Base-by-base conservation (phyloP, 164 flowering plant species). In the Protea cynaroides region DNA sequence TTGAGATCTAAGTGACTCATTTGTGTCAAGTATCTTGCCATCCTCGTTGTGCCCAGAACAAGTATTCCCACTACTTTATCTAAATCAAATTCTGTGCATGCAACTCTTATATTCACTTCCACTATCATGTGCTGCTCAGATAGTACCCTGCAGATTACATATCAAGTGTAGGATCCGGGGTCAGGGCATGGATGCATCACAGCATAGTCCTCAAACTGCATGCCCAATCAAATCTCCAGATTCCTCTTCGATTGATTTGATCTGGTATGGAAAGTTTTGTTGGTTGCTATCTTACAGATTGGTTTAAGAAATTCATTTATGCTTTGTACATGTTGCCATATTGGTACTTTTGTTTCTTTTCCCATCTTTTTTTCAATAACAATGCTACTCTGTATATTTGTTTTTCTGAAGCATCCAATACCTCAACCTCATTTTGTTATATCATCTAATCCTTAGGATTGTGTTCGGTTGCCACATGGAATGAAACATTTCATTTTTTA, bases 121-220 rank as follows among this genome's bases (percentile, higher is more conserved):
- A 19, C 21, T 61, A 59, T 58, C 49, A 43, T 43, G 65, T 60
- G 44, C 9, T 73, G 14, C 65, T 66, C 86, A 93, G 98, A 75
- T 79, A 64, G 78, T 81, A 65, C 96, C 98, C 56, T 67, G 82
- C 47, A 83, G 80, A 68, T 61, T 90, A 54, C 73, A 52, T 61
- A 69, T 92, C 13, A 90, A 78, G 75, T 80, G 90, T 69, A 81
- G 68, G 72, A 75, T 25, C 51, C 69, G 23, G 46, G 19, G 50
- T 61, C 65, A 66, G 62, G 70, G 71, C 40, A 67, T 63, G 68
- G 76, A 72, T 58, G 65, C 63, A 62, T 66, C 71, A 53, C 58
- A 57, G 58, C 51, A 57, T 69, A 71, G 55, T 61, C 63, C 76
- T 70, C 72, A 78, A 25, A 14, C 76, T 47, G 65, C 73, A 56